phyloP scores from a whole-genome alignment of 2,329 filamentous ascomycete species.

The Arthroderma sp. region DNA sequence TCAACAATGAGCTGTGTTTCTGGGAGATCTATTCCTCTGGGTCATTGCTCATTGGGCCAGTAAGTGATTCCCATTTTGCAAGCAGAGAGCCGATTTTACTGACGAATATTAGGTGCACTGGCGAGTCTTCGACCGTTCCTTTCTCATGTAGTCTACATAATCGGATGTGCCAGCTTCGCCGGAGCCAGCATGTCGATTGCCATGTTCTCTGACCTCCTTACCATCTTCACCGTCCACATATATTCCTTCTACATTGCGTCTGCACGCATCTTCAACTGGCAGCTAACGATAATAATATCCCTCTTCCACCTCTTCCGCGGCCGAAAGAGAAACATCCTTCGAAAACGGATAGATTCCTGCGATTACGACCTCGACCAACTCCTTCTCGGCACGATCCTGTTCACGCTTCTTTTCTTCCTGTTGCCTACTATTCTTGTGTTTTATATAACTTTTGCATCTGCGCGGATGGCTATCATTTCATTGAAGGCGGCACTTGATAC shows the following conservation, averaged over 20 bases:
- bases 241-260: slow-evolving; percentile 97
- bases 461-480: slow-evolving; percentile 87
- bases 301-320: slow-evolving; percentile 98
- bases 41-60: slow-evolving; percentile 97
- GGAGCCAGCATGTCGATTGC: slow-evolving; percentile 96
- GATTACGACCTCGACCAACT: slow-evolving; percentile 97
- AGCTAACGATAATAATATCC: slow-evolving; percentile 88
- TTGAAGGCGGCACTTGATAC: slow-evolving; percentile 88
- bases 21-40: slow-evolving; percentile 93
- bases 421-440: slow-evolving; percentile 92
- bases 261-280: slow-evolving; percentile 96
- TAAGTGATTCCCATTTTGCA: slow-evolving; percentile 40
- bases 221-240: slow-evolving; percentile 84
- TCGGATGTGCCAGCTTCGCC: slow-evolving; percentile 88
- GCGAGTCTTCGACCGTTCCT: slow-evolving; percentile 63
- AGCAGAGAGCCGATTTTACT: too few species aligned
- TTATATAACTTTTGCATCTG: slow-evolving; percentile 89
- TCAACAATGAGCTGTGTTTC: slow-evolving; percentile 92
- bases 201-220: slow-evolving; percentile 85
- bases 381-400: slow-evolving; percentile 88
- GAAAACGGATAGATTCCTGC: slow-evolving; percentile 96
- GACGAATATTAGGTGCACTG: slow-evolving; percentile 51
- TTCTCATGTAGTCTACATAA: slow-evolving; percentile 79
- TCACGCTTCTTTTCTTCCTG: slow-evolving; percentile 88
- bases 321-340: slow-evolving; percentile 93